phyloP scores from a whole-genome alignment of 495 filamentous ascomycete species.

The Tuber umbilicatum region DNA sequence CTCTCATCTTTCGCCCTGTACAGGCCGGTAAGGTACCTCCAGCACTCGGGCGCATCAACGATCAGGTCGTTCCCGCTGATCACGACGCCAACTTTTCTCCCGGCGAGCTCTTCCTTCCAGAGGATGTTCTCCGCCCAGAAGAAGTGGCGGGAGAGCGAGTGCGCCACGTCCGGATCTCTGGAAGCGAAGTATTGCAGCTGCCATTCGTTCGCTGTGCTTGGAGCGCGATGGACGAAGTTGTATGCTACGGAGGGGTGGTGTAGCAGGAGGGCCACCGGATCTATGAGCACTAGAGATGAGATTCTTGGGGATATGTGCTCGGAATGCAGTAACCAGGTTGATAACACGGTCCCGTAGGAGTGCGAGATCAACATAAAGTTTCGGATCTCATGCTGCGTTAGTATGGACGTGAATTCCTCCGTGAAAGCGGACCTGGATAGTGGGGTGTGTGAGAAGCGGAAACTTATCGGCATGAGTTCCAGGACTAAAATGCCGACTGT shows the following conservation, averaged over 20 bases:
- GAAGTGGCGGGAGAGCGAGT: slow-evolving; percentile 55
- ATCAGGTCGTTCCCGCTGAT: slow-evolving; percentile 59
- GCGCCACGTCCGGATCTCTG: slow-evolving; percentile 57
- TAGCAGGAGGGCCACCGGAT: slow-evolving; percentile 60
- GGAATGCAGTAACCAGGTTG: slow-evolving; percentile 55
- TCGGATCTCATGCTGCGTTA: slow-evolving; percentile 51
- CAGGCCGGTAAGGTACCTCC: slow-evolving; percentile 51
- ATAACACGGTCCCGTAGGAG: slow-evolving; percentile 58
- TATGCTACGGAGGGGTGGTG: slow-evolving; percentile 65
- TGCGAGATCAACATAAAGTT: slow-evolving; percentile 53
- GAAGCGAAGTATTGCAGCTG: slow-evolving; percentile 62
- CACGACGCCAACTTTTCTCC: slow-evolving; percentile 51
- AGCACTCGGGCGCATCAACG: slow-evolving; percentile 54
- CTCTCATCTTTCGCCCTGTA: slow-evolving; percentile 35
- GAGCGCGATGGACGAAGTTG: slow-evolving; percentile 58
- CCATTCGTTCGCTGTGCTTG: slow-evolving; percentile 55
- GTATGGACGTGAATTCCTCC: slow-evolving; percentile 49
- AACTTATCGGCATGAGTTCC: slow-evolving; percentile 58
- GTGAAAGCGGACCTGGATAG: slow-evolving; percentile 49
- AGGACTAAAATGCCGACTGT: slow-evolving; percentile 58
- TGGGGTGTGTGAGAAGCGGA: slow-evolving; percentile 52
- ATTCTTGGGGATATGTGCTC: slow-evolving; percentile 45
- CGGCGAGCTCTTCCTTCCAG: slow-evolving; percentile 56
- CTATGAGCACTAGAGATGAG: slow-evolving; percentile 52
- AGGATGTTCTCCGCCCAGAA: slow-evolving; percentile 63